phyloP scores from a whole-genome alignment of 495 filamentous ascomycete species.

The Daldinia caldariorum region DNA sequence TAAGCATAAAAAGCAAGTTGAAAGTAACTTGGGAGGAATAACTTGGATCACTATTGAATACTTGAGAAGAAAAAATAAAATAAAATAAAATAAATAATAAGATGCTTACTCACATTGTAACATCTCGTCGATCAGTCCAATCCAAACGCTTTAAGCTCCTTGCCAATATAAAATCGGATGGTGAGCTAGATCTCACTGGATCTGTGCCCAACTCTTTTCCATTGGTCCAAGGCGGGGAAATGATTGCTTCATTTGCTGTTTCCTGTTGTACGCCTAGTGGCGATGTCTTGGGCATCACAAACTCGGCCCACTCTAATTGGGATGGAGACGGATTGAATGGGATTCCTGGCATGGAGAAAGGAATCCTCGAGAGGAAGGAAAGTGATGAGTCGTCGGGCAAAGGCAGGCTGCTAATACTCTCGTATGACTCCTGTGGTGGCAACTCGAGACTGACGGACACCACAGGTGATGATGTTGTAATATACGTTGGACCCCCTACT shows the following conservation, averaged over 20 bases:
- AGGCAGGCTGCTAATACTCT: constrained; percentile 52
- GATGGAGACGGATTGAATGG: constrained; percentile 12
- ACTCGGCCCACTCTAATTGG: constrained; percentile 25
- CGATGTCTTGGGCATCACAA: constrained; percentile 20
- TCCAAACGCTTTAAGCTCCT: constrained; percentile 16
- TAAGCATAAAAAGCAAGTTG: background rate
- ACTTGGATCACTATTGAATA: background rate
- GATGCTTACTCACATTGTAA: constrained; percentile 31
- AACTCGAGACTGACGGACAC: constrained; percentile 47
- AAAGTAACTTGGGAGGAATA: background rate
- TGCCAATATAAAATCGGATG: constrained; percentile 36
- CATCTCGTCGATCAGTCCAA: constrained; percentile 20
- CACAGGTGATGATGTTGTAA: constrained; percentile 46
- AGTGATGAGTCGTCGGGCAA: constrained; percentile 51
- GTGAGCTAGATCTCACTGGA: constrained; percentile 18
- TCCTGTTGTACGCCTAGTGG: constrained; percentile 15
- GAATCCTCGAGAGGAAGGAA: constrained; percentile 55
- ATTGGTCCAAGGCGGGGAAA: constrained; percentile 16
- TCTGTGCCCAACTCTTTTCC: constrained; percentile 9
- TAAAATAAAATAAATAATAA: too few species aligned
- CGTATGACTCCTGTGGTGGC: constrained; percentile 54
- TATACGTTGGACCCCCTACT: constrained; percentile 29
- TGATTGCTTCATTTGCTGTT: constrained; percentile 23
- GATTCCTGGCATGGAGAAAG: constrained; percentile 45
- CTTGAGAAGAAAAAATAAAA: background rate